Base-by-base conservation (phyloP, 495 filamentous ascomycete genomes). In the Podospora conica region DNA sequence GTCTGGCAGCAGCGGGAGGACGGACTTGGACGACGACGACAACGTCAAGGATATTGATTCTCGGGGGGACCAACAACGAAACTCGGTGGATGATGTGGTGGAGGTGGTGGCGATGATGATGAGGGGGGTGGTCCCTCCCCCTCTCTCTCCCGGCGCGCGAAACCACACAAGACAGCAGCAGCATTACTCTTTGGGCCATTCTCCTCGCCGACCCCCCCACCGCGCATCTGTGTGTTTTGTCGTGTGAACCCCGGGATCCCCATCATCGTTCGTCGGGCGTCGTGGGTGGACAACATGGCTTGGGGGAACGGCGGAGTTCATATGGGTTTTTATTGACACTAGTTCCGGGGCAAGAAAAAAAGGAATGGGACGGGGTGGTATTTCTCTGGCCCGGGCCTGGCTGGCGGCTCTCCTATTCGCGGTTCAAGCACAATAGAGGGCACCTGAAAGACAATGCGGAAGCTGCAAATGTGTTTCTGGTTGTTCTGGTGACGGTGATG, bases 271-370 rank as follows among this genome's bases (percentile, higher is more conserved):
- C 27, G 54, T 8, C n/a, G n/a, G 24, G n/a, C 27, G 53, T 6
- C 3, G 40, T 12, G 9, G 53, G 24, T 63, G 48, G 60, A 31
- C 48, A 55, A 31, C 48, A 55, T 63, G 61, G 61, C 61, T 63
- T 63, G 27, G 21, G 20, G 40, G n/a, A n/a, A n/a, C n/a, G n/a
- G 55, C 63, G 63, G 63, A 64, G 63, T 64, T 64, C 55, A 57
- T 58, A 33, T 28, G 54, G 53, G 33, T 24, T 64, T 64, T 64
- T 55, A 64, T 40, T 63, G 29, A 31, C 29, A 31, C 10, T 29
- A 48, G 15, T 48, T 48, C 40, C 40, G 40, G 40, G 40, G n/a
- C 40, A 48, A 48, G 40, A 48, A 15, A 48, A 48, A 48, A 48
- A n/a, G 15, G 8, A 48, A 48, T 33, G 48, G 53, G 40, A 63